Base-by-base conservation (phyloP, 805 yeast genomes). In the Tanozyma kutaoensis region DNA sequence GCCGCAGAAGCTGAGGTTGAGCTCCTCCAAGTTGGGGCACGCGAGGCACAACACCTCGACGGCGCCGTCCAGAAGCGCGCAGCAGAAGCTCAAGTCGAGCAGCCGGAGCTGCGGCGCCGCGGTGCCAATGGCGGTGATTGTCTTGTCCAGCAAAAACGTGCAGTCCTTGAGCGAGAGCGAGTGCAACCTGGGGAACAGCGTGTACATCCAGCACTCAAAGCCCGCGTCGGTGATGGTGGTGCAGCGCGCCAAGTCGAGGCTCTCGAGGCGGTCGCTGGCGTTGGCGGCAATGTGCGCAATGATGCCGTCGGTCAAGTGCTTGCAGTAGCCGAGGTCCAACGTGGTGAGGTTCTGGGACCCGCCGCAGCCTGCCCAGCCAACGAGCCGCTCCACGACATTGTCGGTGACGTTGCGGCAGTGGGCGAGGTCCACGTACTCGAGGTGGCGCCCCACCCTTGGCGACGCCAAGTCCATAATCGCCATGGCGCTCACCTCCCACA, bases 401-500 rank as follows among this genome's bases (percentile, higher is more conserved):
- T 79, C 91, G 27, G 72, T 58, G 2, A 78, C 82, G 38, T 73
- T 76, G 14, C 85, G 55, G 39, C 88, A 79, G 46, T 79, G 77
- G 8, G 80, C 66, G 23, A 79, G 53, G 45, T 78, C 84, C 13
- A 79, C 54, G 28, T 68, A 72, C 29, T 61, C 69, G 21, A 79
- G 50, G 34, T 62, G 50, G 19, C 60, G 55, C 7, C 85, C 85
- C 18, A 76, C 72, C 37, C 68, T 61, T 0, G 76, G 75, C 2
- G 68, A 72, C 2, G 82, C 66, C 23, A 78, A 48, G 45, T 79
- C 88, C 84, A 78, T 76, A 17, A 78, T 75, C 3, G 86, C 79
- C 81, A 76, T 74, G 2, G 84, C 81, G 32, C 76, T 68, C 7
- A 79, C 71, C 38, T 76, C 81, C 88, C 88, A 78, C 25, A 69